phyloP scores from a whole-genome alignment of 2,329 filamentous ascomycete species.

The Dactylellina drechsleri region DNA sequence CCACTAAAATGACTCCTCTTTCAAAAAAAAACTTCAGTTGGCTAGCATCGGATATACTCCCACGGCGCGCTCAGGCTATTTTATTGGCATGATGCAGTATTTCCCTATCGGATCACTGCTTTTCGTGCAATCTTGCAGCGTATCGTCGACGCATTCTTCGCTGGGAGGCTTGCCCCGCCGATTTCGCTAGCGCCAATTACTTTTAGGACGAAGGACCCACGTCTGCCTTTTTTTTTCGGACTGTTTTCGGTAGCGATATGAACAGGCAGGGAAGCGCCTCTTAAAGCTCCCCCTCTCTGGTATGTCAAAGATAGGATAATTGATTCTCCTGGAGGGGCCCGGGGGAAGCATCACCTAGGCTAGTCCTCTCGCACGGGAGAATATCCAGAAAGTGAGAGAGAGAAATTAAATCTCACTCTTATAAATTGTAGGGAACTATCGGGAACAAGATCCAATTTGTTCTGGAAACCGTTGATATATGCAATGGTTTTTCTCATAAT shows the following conservation, averaged over 20 bases:
- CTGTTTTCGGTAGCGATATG: conserved; percentile 47
- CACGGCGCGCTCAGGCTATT: conserved; percentile 20
- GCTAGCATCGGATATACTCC: conserved; percentile 50
- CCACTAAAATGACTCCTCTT: conserved; percentile 32
- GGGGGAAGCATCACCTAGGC: too few relatives aligned
- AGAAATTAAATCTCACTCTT: too few relatives aligned
- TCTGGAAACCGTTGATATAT: background rate
- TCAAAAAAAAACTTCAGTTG: conserved; percentile 24
- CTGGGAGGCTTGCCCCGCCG: conserved; percentile 26
- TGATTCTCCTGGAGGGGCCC: background rate
- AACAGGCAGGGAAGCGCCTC: conserved; percentile 16
- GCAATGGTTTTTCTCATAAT: background rate
- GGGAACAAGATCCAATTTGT: background rate
- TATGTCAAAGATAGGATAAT: conserved; percentile 38
- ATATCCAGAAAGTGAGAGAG: too few relatives aligned
- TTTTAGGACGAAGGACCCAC: background rate
- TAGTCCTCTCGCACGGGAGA: too few relatives aligned
- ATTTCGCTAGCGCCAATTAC: conserved; percentile 46
- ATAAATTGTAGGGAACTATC: too few relatives aligned
- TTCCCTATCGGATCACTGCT: background rate
- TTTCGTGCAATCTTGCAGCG: conserved; percentile 4
- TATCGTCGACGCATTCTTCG: background rate
- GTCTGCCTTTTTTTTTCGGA: conserved; percentile 3
- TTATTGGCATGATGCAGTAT: background rate
- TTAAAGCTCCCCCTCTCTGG: conserved; percentile 16